Evolutionary conservation across 1,284 basidiomycete genomes (phyloP).

Genomic region (Austroboletus niveus): DNA sequence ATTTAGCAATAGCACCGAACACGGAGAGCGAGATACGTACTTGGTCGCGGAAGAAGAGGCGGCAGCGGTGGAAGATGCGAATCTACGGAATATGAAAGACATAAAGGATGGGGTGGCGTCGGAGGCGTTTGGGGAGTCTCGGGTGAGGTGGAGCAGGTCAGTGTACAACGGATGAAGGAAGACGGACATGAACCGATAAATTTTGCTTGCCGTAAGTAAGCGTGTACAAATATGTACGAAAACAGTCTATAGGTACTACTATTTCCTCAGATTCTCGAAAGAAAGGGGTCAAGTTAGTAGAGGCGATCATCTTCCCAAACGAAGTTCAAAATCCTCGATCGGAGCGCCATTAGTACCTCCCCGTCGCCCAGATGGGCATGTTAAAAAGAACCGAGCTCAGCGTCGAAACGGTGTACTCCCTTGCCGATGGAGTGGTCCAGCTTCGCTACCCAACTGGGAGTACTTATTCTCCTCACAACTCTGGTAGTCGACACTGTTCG

Average conservation of each 20-base stretch:
- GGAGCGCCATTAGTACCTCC: too few relatives aligned
- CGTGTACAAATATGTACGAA: too few relatives aligned
- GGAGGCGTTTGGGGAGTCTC: slow-evolving; percentile 10
- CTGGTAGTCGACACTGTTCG: neutral
- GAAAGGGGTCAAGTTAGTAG: too few relatives aligned
- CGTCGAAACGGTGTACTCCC: too few relatives aligned
- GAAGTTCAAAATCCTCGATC: too few relatives aligned
- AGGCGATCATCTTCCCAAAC: too few relatives aligned
- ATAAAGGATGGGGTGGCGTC: slow-evolving; percentile 21
- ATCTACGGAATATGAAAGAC: slow-evolving; percentile 31
- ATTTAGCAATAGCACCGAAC: slow-evolving; percentile 6
- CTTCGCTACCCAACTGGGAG: too few relatives aligned
- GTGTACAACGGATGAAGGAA: slow-evolving; percentile 25
- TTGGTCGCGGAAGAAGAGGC: slow-evolving; percentile 28
- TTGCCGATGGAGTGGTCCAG: neutral
- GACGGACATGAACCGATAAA: slow-evolving; percentile 14
- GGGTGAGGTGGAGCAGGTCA: slow-evolving; percentile 21
- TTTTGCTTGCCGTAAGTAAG: neutral
- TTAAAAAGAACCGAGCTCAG: too few relatives aligned
- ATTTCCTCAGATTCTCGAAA: too few relatives aligned
- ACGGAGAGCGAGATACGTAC: slow-evolving; percentile 8
- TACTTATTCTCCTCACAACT: too few relatives aligned
- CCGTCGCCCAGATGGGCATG: too few relatives aligned
- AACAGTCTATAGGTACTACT: too few relatives aligned
- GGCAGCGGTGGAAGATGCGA: slow-evolving; percentile 26